These are phyloP conservation scores for Fusarium sulawesiense DNA, from an alignment of 2,329 filamentous ascomycete species.

Conservation along the genomic window DNA sequence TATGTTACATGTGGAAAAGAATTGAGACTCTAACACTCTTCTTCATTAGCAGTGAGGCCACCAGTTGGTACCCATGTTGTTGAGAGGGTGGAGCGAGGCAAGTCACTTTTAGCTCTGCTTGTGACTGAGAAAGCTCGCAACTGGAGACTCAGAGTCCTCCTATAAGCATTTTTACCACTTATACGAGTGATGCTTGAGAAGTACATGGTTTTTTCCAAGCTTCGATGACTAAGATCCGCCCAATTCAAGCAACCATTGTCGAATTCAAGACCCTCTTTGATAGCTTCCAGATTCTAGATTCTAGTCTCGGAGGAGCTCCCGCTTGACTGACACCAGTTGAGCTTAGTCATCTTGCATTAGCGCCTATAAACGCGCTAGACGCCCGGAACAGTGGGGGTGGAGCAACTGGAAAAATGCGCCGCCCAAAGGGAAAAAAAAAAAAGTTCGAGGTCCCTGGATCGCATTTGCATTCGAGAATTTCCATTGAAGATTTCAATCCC, in stretches of 20 bases:
- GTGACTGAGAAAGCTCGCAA: conserved; percentile 41
- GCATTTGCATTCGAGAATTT: conserved; percentile 35
- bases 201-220: conserved; percentile 27
- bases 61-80: conserved; percentile 84
- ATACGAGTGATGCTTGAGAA: conserved; percentile 24
- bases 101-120: conserved; percentile 50
- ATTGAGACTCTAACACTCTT: conserved; percentile 59
- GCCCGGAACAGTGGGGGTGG: conserved; percentile 34
- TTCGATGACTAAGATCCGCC: not conserved
- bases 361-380: conserved; percentile 38
- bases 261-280: conserved; percentile 1
- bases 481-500: conserved; percentile 30
- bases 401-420: conserved; percentile 32
- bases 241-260: conserved; percentile 1
- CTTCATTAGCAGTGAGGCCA: conserved; percentile 68
- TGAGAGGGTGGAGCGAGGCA: conserved; percentile 63
- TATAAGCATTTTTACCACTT: conserved; percentile 17
- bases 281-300: conserved; percentile 6
- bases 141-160: conserved; percentile 17
- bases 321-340: not conserved
- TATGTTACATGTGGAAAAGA: not conserved
- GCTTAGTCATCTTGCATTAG: conserved; percentile 23
- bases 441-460: conserved; percentile 35
- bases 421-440: conserved; percentile 39
- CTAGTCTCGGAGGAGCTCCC: conserved; percentile 11